phyloP scores from a whole-genome alignment of 495 filamentous ascomycete species.

The Xylaria flabelliformis region DNA sequence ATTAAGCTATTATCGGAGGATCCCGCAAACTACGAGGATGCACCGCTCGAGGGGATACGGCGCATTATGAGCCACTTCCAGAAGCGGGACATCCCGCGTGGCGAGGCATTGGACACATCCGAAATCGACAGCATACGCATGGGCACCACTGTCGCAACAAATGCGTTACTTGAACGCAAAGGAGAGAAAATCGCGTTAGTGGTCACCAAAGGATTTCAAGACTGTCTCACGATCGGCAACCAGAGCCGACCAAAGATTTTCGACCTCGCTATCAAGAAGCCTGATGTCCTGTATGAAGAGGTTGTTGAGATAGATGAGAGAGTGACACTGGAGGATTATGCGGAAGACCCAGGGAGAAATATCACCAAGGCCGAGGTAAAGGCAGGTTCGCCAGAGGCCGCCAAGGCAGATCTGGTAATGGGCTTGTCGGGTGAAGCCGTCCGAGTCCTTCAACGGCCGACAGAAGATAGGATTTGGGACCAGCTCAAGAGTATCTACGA shows the following conservation, averaged over 20 bases:
- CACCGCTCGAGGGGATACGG: constrained; percentile 89
- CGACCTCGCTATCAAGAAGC: constrained; percentile 78
- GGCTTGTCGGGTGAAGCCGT: constrained; percentile 75
- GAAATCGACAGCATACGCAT: constrained; percentile 85
- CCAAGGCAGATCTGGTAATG: constrained; percentile 62
- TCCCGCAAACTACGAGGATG: constrained; percentile 86
- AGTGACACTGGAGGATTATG: constrained; percentile 87
- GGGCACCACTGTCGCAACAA: constrained; percentile 90
- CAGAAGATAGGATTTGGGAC: constrained; percentile 55
- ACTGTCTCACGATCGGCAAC: constrained; percentile 88
- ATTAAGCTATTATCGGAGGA: constrained; percentile 92
- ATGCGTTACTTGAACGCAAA: constrained; percentile 89
- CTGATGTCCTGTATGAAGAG: constrained; percentile 75
- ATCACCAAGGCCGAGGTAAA: constrained; percentile 56
- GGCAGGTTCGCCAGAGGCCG: constrained; percentile 53
- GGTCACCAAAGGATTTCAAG: constrained; percentile 91
- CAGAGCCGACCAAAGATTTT: constrained; percentile 85
- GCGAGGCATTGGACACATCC: constrained; percentile 81
- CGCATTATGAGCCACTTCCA: constrained; percentile 86
- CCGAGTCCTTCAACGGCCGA: constrained; percentile 67
- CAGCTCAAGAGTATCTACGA: constrained; percentile 66
- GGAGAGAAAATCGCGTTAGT: constrained; percentile 91
- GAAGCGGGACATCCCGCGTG: constrained; percentile 75
- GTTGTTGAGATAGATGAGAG: constrained; percentile 84
- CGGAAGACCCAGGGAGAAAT: constrained; percentile 73